Conservation (phyloP, 1,284 basidiomycete species). For the Wolfiporia cocos region DNA sequence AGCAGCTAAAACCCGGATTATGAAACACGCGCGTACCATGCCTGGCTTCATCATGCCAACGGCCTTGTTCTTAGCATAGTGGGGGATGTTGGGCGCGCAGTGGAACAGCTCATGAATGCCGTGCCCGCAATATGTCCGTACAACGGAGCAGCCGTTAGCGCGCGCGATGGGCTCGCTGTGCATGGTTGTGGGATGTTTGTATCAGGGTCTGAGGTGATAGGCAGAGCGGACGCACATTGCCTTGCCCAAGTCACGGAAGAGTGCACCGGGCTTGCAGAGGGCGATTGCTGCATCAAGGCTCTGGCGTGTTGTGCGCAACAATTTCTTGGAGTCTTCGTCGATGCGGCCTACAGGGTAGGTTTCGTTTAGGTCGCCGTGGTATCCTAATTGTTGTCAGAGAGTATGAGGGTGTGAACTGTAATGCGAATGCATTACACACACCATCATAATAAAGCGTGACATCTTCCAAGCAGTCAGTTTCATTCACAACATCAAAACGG, state of each 20-base stretch:
- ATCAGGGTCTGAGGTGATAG: no score
- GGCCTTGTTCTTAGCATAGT: slow-evolving; percentile 84
- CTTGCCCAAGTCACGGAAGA: slow-evolving; percentile 82
- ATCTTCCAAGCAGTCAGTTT: slow-evolving; percentile 33
- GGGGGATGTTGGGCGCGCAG: slow-evolving; percentile 68
- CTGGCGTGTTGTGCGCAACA: slow-evolving; percentile 78
- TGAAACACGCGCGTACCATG: slow-evolving; percentile 47
- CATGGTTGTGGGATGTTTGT: not conserved
- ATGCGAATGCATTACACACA: slow-evolving; percentile 23
- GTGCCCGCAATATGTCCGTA: slow-evolving; percentile 88
- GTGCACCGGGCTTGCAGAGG: slow-evolving; percentile 84
- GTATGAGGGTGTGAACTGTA: not conserved
- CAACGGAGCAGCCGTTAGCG: slow-evolving; percentile 76
- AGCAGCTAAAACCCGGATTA: not conserved
- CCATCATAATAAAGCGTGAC: slow-evolving; percentile 67
- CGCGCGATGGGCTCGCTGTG: slow-evolving; percentile 77
- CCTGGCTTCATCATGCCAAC: slow-evolving; percentile 80
- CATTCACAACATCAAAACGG: not conserved
- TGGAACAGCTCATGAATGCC: slow-evolving; percentile 87
- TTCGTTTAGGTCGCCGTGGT: slow-evolving; percentile 88
- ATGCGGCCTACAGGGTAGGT: slow-evolving; percentile 87
- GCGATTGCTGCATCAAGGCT: slow-evolving; percentile 85
- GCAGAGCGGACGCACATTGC: slow-evolving; percentile 51
- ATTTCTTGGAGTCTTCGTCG: slow-evolving; percentile 74
- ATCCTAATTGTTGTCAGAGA: slow-evolving; percentile 40